A percentile compares a stretch with the other conserved stretches of the same genome.
Evolutionary conservation across 495 filamentous ascomycete species (phyloP).

Genomic region (Rhizodiscina lignyota): DNA sequence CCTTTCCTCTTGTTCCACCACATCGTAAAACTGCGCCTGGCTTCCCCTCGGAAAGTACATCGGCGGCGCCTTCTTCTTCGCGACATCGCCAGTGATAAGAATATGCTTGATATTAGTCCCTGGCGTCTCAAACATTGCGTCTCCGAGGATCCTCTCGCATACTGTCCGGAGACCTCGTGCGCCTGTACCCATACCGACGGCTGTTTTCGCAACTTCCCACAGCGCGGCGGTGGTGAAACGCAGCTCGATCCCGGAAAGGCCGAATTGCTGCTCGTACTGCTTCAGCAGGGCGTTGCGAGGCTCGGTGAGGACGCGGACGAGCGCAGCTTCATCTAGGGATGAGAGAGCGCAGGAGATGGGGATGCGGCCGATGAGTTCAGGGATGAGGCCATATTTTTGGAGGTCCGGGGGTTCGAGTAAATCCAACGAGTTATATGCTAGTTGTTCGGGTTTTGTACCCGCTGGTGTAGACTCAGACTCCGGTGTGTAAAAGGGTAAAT

Average conservation of each 20-base stretch:
- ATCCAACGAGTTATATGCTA: constrained; percentile 62
- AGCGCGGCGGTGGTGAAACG: constrained; percentile 69
- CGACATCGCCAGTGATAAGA: constrained; percentile 60
- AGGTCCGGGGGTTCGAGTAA: constrained; percentile 68
- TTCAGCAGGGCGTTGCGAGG: constrained; percentile 71
- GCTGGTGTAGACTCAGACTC: constrained; percentile 12
- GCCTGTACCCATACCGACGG: constrained; percentile 64
- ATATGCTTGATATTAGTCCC: constrained; percentile 35
- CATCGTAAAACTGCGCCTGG: constrained; percentile 37
- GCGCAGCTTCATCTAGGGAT: constrained; percentile 57
- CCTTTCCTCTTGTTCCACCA: constrained; percentile 46
- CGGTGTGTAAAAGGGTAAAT: constrained; percentile 49
- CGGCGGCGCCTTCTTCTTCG: constrained; percentile 41
- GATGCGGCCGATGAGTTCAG: constrained; percentile 81
- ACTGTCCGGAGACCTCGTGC: constrained; percentile 78
- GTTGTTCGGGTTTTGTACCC: constrained; percentile 18
- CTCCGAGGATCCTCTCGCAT: constrained; percentile 69
- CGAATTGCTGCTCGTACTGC: constrained; percentile 76
- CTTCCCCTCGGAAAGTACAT: constrained; percentile 47
- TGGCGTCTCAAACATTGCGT: constrained; percentile 85
- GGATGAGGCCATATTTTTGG: constrained; percentile 85
- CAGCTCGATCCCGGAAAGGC: constrained; percentile 66
- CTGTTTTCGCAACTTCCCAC: constrained; percentile 58
- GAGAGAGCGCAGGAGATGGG: constrained; percentile 75
- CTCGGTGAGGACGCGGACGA: constrained; percentile 80